phyloP scores from a whole-genome alignment of 495 filamentous ascomycete species.

The Aspergillus leporis region DNA sequence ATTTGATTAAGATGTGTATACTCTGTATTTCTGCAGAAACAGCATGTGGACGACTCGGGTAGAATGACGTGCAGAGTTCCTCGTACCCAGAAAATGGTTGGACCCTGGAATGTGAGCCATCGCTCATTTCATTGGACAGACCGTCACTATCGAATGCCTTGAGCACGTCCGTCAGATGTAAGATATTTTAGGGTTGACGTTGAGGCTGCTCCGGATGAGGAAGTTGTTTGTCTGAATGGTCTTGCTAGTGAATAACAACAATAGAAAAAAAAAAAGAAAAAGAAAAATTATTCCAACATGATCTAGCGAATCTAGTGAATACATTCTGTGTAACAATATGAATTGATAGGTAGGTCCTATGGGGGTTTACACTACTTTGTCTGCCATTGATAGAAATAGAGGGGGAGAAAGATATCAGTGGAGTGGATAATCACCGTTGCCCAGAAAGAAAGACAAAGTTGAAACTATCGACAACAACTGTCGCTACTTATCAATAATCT shows the following conservation, averaged over 20 bases:
- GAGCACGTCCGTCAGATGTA: not conserved
- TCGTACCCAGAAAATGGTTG: not conserved
- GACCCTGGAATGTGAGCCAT: not conserved
- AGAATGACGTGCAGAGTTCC: not conserved
- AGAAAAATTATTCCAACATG: too few species aligned
- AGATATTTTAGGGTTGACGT: not conserved
- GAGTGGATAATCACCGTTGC: not conserved
- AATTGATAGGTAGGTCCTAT: too few species aligned
- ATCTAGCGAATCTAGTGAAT: too few species aligned
- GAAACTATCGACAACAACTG: conserved; percentile 2
- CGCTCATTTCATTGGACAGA: not conserved
- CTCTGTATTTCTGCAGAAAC: too few species aligned
- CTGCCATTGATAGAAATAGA: not conserved
- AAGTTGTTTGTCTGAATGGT: not conserved
- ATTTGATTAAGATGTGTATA: too few species aligned
- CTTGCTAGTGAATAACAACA: too few species aligned
- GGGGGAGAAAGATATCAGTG: not conserved
- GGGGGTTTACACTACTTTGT: not conserved
- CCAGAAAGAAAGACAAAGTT: not conserved
- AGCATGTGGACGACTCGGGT: too few species aligned
- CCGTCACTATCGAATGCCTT: not conserved
- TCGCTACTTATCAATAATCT: conserved; percentile 3
- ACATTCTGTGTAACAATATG: too few species aligned
- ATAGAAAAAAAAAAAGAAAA: too few species aligned
- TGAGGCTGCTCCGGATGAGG: not conserved